These are phyloP conservation scores for Puccinia triticina DNA, from an alignment of 1,284 basidiomycete species.

Conservation along the genomic window DNA sequence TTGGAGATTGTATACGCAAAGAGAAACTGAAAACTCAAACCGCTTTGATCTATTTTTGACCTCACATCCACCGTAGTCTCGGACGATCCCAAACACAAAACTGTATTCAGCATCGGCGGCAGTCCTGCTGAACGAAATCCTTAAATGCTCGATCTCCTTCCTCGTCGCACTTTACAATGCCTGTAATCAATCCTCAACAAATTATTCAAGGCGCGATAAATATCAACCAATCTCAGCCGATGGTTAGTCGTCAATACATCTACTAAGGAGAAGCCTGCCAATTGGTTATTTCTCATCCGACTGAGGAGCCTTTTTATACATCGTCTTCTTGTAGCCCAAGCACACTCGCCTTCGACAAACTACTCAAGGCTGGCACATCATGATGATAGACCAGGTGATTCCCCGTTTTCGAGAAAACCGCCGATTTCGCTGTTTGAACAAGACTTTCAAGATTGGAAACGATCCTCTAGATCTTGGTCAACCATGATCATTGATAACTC, in stretches of 20 bases:
- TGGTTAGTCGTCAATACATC: background rate
- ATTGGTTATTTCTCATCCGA: too few relatives aligned
- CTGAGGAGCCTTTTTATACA: too few relatives aligned
- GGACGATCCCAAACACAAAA: constrained; percentile 56
- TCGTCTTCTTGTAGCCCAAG: too few relatives aligned
- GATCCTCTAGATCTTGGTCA: constrained; percentile 26
- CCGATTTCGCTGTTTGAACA: constrained; percentile 6
- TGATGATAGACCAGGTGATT: background rate
- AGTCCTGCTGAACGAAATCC: constrained; percentile 86
- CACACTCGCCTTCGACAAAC: background rate
- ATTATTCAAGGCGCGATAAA: background rate
- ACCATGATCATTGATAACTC: constrained; percentile 21
- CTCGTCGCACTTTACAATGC: constrained; percentile 66
- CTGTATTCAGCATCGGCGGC: constrained; percentile 88
- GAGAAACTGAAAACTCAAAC: background rate
- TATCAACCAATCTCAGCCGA: background rate
- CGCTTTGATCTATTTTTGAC: background rate
- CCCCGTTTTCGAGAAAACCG: constrained; percentile 3
- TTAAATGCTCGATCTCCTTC: constrained; percentile 85
- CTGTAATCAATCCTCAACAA: constrained; percentile 2
- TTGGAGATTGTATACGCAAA: background rate
- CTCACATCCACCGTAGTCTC: constrained; percentile 55
- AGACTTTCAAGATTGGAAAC: constrained; percentile 28
- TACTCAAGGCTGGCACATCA: background rate
- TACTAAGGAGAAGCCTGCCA: too few relatives aligned